A percentile compares a stretch with the other conserved stretches of the same genome.
Conservation (phyloP, 805 yeast genomes). For the Kuraishia capsulata region DNA sequence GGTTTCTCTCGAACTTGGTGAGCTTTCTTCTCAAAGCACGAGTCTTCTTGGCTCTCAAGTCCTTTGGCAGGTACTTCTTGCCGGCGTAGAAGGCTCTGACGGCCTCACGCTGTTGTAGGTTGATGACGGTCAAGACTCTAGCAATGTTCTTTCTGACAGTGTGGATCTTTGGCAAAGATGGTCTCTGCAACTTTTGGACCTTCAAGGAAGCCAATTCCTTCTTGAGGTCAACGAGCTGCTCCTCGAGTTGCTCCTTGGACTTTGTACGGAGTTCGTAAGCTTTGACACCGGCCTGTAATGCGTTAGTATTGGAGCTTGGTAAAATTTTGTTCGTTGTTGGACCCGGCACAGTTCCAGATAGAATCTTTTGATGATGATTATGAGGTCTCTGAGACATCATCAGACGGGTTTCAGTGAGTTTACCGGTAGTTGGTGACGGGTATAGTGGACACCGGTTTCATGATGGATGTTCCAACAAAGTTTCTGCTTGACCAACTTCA, state of each 20-base stretch:
- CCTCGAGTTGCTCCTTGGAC: conserved; percentile 94
- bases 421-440: too few relatives aligned
- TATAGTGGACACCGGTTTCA: too few relatives aligned
- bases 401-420: too few relatives aligned
- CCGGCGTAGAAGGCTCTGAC: conserved; percentile 93
- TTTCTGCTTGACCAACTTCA: too few relatives aligned
- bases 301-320: neutral
- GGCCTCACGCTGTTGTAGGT: conserved; percentile 91
- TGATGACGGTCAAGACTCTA: conserved; percentile 93
- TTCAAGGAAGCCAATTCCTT: conserved; percentile 92
- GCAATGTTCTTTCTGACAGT: conserved; percentile 98
- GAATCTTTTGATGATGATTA: neutral
- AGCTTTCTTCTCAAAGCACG: conserved; percentile 98
- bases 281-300: conserved; percentile 74
- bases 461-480: too few relatives aligned
- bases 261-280: conserved; percentile 95
- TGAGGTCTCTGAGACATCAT: too few relatives aligned
- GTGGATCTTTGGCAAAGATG: conserved; percentile 93
- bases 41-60: conserved; percentile 98
- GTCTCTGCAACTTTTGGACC: conserved; percentile 90
- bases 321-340: neutral
- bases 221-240: conserved; percentile 91
- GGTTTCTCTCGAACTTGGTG: conserved; percentile 76
- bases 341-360: neutral
- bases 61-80: conserved; percentile 96